Base-by-base conservation (phyloP, 2,329 filamentous ascomycete species). In the Diplodia scrobiculata region DNA sequence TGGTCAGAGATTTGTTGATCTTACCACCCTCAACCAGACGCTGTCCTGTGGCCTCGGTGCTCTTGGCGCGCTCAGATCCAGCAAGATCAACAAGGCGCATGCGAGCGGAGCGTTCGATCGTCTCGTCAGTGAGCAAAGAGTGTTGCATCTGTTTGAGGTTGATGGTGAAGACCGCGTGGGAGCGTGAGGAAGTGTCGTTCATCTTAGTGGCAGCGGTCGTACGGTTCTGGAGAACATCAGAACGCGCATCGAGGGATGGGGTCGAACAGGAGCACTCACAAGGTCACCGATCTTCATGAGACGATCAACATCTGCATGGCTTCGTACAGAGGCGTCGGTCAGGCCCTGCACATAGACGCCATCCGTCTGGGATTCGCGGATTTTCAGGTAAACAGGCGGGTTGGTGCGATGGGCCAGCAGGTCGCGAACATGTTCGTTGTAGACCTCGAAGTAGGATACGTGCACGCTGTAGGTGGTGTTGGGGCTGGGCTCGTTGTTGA, bases 1-100 rank as follows among this genome's bases (percentile, higher is more conserved):
- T 98, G 0, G 94, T 97, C 45, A 99, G 86, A 10, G 94, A 98
- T 80, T 98, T 97, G 84, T 99, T 99, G 86, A 99, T 99, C 77
- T 98, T 97, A 73, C 91, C 94, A 60, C 95, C 95, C 79, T 99
- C 95, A 66, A 94, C 89, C 25, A 99, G 85, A 36, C 95, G 88
- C 72, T 90, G 88, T 13, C 95, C 95, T 0, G 93, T 98, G 1
- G 95, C 95, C 79, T 98, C 94, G 45, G 95, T 99, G 0, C 92
- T 89, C 77, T 97, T 97, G 68, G 95, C 95, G 65, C 95, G 87
- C 80, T 99, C 95, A 55, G 92, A 97, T 51, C 95, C 95, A 14
- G 95, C 95, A 60, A 99, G 84, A 79, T 99, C 95, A 38, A 99
- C 95, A 3, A 99, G 84, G 17, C 95, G 89, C 79, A 99, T 99